Evolutionary conservation across 2,329 filamentous ascomycete species (phyloP).

Genomic region (Ophiostoma populinum): DNA sequence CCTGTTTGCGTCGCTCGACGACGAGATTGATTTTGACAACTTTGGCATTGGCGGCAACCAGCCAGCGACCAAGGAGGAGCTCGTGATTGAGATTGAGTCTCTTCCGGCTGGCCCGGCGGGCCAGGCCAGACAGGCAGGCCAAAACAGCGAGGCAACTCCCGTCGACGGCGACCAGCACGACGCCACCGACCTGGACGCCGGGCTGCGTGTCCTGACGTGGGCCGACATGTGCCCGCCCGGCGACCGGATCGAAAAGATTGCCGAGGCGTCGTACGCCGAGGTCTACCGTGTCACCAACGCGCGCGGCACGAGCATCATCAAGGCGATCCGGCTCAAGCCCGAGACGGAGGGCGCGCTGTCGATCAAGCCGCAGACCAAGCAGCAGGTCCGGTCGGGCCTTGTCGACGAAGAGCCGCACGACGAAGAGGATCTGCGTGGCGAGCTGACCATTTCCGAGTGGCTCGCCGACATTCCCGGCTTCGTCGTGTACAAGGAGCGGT

Average conservation of each 20-base stretch:
- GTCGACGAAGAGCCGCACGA: constrained; percentile 42
- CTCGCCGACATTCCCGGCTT: constrained; percentile 47
- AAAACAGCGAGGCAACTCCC: too few species aligned
- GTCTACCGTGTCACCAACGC: constrained; percentile 45
- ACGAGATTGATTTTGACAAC: background rate
- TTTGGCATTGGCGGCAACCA: background rate
- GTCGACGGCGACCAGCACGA: constrained; percentile 6
- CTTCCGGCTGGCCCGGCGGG: too few species aligned
- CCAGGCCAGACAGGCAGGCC: too few species aligned
- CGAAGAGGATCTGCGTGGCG: constrained; percentile 36
- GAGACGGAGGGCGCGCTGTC: constrained; percentile 24
- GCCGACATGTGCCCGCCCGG: constrained; percentile 36
- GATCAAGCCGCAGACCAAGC: constrained; percentile 39
- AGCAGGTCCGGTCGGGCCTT: constrained; percentile 33
- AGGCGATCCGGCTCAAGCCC: constrained; percentile 35
- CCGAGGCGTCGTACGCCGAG: constrained; percentile 49
- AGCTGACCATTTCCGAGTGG: constrained; percentile 46
- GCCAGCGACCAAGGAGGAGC: too few species aligned
- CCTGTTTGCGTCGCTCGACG: constrained; percentile 8
- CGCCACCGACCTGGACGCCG: constrained; percentile 11
- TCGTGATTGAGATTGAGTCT: too few species aligned
- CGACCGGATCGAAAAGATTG: constrained; percentile 42
- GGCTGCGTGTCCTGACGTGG: constrained; percentile 34
- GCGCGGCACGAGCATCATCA: constrained; percentile 45
- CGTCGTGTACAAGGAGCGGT: constrained; percentile 47